These are phyloP conservation scores for Nitzschia palea DNA, from an alignment of 108 stramenopile genomes.

Conservation along the genomic window DNA sequence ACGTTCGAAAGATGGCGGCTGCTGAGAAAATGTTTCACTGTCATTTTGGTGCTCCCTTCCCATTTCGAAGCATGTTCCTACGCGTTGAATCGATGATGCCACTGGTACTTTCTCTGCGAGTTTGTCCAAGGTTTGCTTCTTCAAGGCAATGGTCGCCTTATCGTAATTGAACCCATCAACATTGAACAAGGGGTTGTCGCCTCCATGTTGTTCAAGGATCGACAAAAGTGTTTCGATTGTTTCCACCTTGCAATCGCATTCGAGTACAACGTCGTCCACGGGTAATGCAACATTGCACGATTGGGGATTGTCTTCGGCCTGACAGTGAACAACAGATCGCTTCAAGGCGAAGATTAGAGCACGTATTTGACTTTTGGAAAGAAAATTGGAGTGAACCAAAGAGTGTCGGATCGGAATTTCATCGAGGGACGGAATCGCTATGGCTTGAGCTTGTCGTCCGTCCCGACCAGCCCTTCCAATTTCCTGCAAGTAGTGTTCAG, in stretches of 20 bases:
- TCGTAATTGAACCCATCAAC: constrained; percentile 76
- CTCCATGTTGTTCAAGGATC: constrained; percentile 63
- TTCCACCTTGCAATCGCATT: constrained; percentile 80
- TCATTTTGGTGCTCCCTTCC: constrained; percentile 26
- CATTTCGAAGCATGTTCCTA: constrained; percentile 44
- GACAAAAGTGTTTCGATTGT: constrained; percentile 86
- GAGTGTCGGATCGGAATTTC: constrained; percentile 75
- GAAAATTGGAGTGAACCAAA: constrained; percentile 71
- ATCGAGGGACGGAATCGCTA: constrained; percentile 70
- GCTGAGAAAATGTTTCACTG: constrained; percentile 1
- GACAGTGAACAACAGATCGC: not conserved
- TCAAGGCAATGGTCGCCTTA: constrained; percentile 61
- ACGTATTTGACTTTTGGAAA: constrained; percentile 65
- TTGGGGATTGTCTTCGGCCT: not conserved
- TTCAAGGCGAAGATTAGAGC: constrained; percentile 36
- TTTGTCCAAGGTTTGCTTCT: constrained; percentile 63
- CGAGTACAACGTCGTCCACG: constrained; percentile 38
- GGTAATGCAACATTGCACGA: constrained; percentile 52
- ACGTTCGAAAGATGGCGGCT: constrained; percentile 21
- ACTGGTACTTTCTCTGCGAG: constrained; percentile 61
- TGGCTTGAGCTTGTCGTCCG: constrained; percentile 75
- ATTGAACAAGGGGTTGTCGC: constrained; percentile 46
- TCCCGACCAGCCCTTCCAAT: constrained; percentile 97
- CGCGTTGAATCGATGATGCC: constrained; percentile 50
- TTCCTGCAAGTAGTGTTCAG: constrained; percentile 96